Evolutionary conservation across 805 yeast genomes (phyloP).

Genomic region (Pichia sporocuriosa): DNA sequence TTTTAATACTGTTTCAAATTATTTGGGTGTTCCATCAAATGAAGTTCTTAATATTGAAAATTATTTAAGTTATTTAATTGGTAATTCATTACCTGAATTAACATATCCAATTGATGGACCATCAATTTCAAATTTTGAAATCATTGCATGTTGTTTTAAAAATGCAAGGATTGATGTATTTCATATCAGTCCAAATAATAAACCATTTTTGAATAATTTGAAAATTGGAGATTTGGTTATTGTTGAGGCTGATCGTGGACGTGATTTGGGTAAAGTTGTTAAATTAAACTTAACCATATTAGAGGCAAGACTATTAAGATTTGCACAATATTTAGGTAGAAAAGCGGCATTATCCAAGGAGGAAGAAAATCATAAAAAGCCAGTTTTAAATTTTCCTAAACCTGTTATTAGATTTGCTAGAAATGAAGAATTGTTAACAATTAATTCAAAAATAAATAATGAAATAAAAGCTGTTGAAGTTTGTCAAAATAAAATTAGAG

Average conservation of each 20-base stretch:
- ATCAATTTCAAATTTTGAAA: conserved; percentile 22
- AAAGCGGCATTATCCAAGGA: conserved; percentile 44
- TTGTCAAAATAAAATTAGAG: conserved; percentile 51
- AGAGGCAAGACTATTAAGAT: conserved; percentile 61
- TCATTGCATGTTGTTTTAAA: conserved; percentile 69
- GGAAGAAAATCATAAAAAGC: conserved; percentile 22
- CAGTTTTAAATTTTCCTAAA: conserved; percentile 60
- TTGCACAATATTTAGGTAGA: conserved; percentile 64
- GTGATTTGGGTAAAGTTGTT: conserved; percentile 65
- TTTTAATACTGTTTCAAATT: conserved; percentile 22
- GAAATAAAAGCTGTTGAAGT: conserved; percentile 62
- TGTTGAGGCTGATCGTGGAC: conserved; percentile 80
- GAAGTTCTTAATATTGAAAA: conserved; percentile 21
- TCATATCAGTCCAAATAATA: conserved; percentile 40
- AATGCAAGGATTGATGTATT: conserved; percentile 76
- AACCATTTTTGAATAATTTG: conserved; percentile 24
- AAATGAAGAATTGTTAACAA: conserved; percentile 51
- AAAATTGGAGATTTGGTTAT: conserved; percentile 62
- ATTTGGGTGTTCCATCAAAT: conserved; percentile 24
- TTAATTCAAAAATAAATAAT: conserved; percentile 53
- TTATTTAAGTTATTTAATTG: conserved; percentile 20
- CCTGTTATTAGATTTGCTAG: conserved; percentile 59
- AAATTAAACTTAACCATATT: conserved; percentile 51
- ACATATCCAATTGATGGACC: conserved; percentile 1
- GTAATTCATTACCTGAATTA: conserved; percentile 22